phyloP scores from a whole-genome alignment of 306 rosid species.

The Pyrus communis region DNA sequence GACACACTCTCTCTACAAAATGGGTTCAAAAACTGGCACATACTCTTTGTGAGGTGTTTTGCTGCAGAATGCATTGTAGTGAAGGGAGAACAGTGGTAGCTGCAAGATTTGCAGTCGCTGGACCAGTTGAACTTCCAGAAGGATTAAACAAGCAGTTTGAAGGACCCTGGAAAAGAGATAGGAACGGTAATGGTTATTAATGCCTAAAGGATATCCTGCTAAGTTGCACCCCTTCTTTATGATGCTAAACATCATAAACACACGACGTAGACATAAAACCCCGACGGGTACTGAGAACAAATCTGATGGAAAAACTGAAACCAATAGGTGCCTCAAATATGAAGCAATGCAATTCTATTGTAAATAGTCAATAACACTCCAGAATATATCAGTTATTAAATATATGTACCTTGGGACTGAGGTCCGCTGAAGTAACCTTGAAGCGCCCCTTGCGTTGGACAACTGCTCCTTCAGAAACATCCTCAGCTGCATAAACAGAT shows the following conservation, averaged over 20 bases:
- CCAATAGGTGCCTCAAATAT: background rate
- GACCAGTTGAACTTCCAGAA: slow-evolving; percentile 48
- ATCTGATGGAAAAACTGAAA: background rate
- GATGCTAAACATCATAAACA: slow-evolving; percentile 15
- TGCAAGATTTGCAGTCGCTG: slow-evolving; percentile 37
- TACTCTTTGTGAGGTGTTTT: slow-evolving; percentile 78
- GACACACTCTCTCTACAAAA: slow-evolving; percentile 5
- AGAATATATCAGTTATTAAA: background rate
- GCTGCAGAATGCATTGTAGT: slow-evolving; percentile 73
- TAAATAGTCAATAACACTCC: background rate
- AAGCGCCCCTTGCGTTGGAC: slow-evolving; percentile 84
- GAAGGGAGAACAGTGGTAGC: slow-evolving; percentile 52
- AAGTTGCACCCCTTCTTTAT: slow-evolving; percentile 26
- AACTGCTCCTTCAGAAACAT: slow-evolving; percentile 83
- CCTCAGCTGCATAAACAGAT: slow-evolving; percentile 49
- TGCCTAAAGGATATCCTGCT: slow-evolving; percentile 46
- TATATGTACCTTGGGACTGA: slow-evolving; percentile 65
- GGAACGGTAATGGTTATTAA: slow-evolving; percentile 43
- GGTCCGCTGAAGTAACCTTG: slow-evolving; percentile 79
- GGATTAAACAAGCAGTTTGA: slow-evolving; percentile 40
- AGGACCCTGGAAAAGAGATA: slow-evolving; percentile 59
- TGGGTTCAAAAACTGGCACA: slow-evolving; percentile 1
- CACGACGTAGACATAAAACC: background rate
- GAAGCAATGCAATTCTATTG: background rate
- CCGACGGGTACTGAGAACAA: background rate